Percentiles rank a stretch among this genome's conserved stretches.
Evolutionary conservation across 176 grass and related monocot genomes (phyloP).

Genomic region (Oryza rufipogon): DNA sequence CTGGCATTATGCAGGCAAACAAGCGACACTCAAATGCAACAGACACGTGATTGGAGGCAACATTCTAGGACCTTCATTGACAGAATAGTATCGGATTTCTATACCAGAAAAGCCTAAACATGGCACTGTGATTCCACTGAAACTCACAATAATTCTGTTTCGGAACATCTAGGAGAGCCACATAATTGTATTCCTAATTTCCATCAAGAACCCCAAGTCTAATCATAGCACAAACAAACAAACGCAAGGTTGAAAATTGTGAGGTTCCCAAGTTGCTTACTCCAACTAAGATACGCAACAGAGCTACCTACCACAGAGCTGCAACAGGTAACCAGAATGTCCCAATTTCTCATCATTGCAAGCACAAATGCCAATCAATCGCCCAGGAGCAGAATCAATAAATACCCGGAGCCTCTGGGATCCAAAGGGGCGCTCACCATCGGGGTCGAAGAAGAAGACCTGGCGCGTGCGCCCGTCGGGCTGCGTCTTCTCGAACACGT

Average conservation of each 20-base stretch:
- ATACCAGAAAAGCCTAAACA: no score
- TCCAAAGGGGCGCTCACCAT: conserved; percentile 41
- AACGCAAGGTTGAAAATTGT: no score
- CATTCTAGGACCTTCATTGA: neutral
- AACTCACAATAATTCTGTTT: no score
- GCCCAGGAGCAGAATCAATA: neutral
- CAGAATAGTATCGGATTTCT: neutral
- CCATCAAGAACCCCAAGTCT: no score
- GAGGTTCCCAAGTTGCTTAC: no score
- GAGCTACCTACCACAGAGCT: no score
- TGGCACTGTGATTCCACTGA: no score
- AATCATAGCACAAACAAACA: no score
- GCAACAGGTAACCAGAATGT: neutral
- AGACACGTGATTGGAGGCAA: neutral
- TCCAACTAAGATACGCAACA: no score
- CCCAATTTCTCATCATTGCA: neutral
- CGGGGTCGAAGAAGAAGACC: conserved; percentile 98
- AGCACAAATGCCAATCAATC: neutral
- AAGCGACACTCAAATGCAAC: neutral
- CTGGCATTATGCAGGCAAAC: neutral
- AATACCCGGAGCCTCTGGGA: neutral
- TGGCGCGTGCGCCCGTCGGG: conserved; percentile 77
- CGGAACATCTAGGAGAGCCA: no score
- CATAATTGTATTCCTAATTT: no score
- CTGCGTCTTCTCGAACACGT: conserved; percentile 72